These are phyloP conservation scores for Fusarium succisae DNA, from an alignment of 2,329 filamentous ascomycete genomes.

Conservation along the genomic window DNA sequence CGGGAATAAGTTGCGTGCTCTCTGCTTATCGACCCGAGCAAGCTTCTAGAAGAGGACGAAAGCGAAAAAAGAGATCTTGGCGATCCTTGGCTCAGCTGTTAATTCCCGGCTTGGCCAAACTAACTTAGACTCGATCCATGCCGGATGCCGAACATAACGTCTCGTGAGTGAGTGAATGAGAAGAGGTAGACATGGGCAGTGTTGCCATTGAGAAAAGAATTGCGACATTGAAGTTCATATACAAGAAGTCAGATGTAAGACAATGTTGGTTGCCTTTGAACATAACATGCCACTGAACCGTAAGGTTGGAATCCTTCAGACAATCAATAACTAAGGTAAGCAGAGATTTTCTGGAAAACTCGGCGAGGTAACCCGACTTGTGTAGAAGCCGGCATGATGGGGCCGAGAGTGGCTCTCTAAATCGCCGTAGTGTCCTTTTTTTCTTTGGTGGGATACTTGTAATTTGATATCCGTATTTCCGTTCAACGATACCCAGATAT, in stretches of 20 bases:
- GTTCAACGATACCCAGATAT: not conserved
- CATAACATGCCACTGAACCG: not conserved
- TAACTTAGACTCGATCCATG: not conserved
- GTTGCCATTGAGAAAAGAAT: slow-evolving; percentile 1
- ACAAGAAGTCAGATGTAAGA: not conserved
- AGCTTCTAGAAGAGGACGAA: not conserved
- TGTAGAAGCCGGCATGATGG: slow-evolving; percentile 1
- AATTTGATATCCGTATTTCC: not conserved
- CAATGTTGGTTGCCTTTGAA: not conserved
- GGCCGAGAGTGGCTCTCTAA: slow-evolving; percentile 7
- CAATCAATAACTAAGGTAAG: not conserved
- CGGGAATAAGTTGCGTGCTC: not conserved
- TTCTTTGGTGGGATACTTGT: not conserved
- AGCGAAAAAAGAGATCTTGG: slow-evolving; percentile 2
- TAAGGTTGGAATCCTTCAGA: not conserved
- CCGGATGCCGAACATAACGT: not conserved
- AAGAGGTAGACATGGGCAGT: slow-evolving; percentile 3
- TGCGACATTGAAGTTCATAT: slow-evolving; percentile 5
- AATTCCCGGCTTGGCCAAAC: slow-evolving; percentile 22
- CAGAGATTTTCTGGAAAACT: slow-evolving; percentile 1
- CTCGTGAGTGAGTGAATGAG: not conserved
- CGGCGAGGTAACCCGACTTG: not conserved
- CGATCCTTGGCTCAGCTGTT: not conserved
- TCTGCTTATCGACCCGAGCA: not conserved
- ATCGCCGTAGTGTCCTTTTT: not conserved